Conservation (phyloP, 768 basidiomycete genomes). For the Crucibulum laeve region DNA sequence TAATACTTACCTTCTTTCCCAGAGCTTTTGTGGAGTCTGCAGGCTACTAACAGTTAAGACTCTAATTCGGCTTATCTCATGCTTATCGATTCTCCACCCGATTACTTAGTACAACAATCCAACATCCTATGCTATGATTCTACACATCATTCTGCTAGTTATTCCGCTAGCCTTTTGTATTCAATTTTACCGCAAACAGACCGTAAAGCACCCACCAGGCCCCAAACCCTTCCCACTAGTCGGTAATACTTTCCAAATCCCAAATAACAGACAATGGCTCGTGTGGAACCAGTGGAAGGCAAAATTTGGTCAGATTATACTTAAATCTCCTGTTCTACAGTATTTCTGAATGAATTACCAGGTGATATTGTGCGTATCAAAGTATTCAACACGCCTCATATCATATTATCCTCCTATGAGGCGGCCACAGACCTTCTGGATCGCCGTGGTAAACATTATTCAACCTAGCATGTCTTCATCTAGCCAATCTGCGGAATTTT, state of each 20-base stretch:
- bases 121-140: no score
- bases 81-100: no score
- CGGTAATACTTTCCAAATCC: slow-evolving; percentile 2
- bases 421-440: slow-evolving; percentile 23
- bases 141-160: no score
- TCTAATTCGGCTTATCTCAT: no score
- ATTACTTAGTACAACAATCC: no score
- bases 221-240: background rate
- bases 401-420: slow-evolving; percentile 19
- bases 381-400: slow-evolving; percentile 18
- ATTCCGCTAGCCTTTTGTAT: no score
- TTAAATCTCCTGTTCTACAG: background rate
- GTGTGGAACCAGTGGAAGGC: slow-evolving; percentile 3
- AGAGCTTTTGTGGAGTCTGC: no score
- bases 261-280: slow-evolving; percentile 6
- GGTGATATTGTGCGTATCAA: slow-evolving; percentile 20
- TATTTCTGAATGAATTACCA: slow-evolving; percentile 1
- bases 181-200: no score
- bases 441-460: slow-evolving; percentile 12
- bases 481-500: background rate
- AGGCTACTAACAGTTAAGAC: no score
- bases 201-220: background rate
- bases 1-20: no score
- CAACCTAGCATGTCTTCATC: background rate
- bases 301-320: slow-evolving; percentile 1